phyloP scores from a whole-genome alignment of 805 yeast species.

The Yarrowia osloensis region DNA sequence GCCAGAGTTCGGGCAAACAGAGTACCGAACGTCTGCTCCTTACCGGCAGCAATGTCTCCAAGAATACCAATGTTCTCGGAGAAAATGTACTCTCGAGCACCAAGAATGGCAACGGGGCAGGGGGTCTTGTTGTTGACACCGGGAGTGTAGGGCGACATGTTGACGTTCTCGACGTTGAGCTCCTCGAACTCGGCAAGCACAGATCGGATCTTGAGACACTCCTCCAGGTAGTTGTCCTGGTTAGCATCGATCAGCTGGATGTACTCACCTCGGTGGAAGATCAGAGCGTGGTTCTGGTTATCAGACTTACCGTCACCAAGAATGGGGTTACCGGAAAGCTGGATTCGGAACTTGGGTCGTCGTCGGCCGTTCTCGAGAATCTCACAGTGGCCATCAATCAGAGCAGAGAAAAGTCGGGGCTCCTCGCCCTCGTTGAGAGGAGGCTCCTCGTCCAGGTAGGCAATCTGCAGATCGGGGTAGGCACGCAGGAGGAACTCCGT shows the following conservation, averaged over 20 bases:
- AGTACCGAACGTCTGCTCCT: constrained; percentile 96
- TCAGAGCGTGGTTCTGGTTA: constrained; percentile 85
- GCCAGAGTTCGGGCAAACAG: constrained; percentile 90
- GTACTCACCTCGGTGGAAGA: constrained; percentile 90
- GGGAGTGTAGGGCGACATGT: constrained; percentile 57
- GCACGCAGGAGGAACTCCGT: constrained; percentile 66
- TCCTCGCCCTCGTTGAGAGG: constrained; percentile 52
- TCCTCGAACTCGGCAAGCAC: constrained; percentile 92
- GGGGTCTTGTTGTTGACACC: constrained; percentile 48
- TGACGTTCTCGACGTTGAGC: constrained; percentile 52
- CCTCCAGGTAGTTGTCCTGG: constrained; percentile 93
- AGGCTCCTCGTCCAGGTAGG: constrained; percentile 92
- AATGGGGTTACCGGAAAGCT: constrained; percentile 89
- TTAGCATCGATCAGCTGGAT: constrained; percentile 95
- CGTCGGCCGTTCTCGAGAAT: constrained; percentile 60
- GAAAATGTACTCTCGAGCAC: constrained; percentile 93
- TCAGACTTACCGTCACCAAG: constrained; percentile 96
- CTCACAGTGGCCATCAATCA: constrained; percentile 62
- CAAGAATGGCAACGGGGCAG: constrained; percentile 83
- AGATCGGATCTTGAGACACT: constrained; percentile 85
- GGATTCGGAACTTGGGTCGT: constrained; percentile 64
- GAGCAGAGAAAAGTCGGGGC: constrained; percentile 62
- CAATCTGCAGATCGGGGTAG: constrained; percentile 74
- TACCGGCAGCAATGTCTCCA: constrained; percentile 97
- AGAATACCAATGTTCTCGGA: constrained; percentile 89